phyloP scores from a whole-genome alignment of 179 eudicot genomes.

The Vitellaria paradoxa region DNA sequence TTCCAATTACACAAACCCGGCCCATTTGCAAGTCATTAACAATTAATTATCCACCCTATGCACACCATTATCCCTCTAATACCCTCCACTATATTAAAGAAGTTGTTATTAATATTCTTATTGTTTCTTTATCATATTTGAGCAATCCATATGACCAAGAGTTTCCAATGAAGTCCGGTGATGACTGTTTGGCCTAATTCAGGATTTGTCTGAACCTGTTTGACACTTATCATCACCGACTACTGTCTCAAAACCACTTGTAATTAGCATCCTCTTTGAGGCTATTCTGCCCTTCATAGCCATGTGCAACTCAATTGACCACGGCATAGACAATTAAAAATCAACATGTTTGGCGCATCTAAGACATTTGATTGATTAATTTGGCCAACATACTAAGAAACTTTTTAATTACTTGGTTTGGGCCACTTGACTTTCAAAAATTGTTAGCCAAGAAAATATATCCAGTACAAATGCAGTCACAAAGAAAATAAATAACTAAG shows the following conservation, averaged over 20 bases:
- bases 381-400: constrained; percentile 5
- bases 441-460: constrained; percentile 6
- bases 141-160: not conserved
- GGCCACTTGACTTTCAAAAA: not conserved
- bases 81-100: not conserved
- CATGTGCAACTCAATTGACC: constrained; percentile 2
- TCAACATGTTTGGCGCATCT: not conserved
- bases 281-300: not conserved
- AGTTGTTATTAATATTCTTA: not conserved
- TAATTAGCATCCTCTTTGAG: constrained; percentile 1
- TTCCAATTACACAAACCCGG: constrained; percentile 2
- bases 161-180: not conserved
- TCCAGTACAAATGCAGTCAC: not conserved
- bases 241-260: not conserved
- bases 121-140: not conserved
- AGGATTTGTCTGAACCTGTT: not conserved
- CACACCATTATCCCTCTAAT: not conserved
- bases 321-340: not conserved
- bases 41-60: not conserved
- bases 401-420: not conserved
- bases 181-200: not conserved
- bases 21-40: not conserved
- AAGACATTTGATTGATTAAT: not conserved
- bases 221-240: not conserved
- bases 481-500: not conserved